These are phyloP conservation scores for Pyricularia sp. DNA, from an alignment of 2,329 filamentous ascomycete species.

Conservation along the genomic window DNA sequence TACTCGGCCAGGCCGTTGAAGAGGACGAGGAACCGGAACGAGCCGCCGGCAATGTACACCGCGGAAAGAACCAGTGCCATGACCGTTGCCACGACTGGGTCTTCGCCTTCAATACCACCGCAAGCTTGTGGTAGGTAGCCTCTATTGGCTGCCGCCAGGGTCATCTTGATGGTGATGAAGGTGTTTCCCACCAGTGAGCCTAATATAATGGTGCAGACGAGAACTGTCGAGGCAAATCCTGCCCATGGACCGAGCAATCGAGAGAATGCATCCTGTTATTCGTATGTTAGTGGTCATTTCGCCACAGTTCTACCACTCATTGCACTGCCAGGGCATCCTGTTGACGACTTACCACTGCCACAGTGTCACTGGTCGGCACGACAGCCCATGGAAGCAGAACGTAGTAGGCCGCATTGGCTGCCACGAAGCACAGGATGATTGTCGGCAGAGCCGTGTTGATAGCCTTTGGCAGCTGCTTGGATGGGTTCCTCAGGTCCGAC, in stretches of 20 bases:
- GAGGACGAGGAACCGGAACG: constrained; percentile 48
- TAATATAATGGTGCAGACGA: constrained; percentile 52
- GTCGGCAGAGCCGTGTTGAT: constrained; percentile 53
- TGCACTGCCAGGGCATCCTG: not conserved
- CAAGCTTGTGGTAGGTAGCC: constrained; percentile 40
- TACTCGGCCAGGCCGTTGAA: constrained; percentile 52
- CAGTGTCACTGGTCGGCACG: constrained; percentile 49
- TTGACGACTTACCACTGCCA: constrained; percentile 44
- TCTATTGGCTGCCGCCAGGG: constrained; percentile 45
- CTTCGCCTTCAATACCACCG: constrained; percentile 36
- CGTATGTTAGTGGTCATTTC: not conserved
- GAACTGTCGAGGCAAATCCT: constrained; percentile 42
- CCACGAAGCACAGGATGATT: constrained; percentile 49
- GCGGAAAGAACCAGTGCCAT: constrained; percentile 39
- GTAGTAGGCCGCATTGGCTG: constrained; percentile 54
- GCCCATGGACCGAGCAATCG: constrained; percentile 42
- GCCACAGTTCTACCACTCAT: no score
- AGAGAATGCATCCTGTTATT: constrained; percentile 40
- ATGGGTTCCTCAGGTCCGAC: constrained; percentile 40
- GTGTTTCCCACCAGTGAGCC: constrained; percentile 54
- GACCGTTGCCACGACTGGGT: constrained; percentile 43
- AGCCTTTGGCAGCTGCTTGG: constrained; percentile 46
- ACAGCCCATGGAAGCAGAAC: constrained; percentile 51
- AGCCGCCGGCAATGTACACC: constrained; percentile 50
- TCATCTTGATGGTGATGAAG: constrained; percentile 52